Evolutionary conservation across 2,329 filamentous ascomycete genomes (phyloP).

Genomic region (Lachnellula hyalina): DNA sequence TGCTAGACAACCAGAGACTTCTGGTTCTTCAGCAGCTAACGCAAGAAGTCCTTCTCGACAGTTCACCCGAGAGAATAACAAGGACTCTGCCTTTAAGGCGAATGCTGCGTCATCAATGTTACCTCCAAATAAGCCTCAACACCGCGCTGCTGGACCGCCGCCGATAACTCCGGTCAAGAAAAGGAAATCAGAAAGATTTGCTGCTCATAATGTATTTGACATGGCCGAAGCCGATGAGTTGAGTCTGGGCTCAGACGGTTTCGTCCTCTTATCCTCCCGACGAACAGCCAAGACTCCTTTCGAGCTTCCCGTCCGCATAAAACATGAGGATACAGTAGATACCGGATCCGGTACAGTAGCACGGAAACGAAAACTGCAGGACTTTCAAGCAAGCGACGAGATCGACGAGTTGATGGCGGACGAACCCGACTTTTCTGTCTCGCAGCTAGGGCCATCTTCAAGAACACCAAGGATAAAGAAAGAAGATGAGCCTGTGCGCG

Average conservation of each 20-base stretch:
- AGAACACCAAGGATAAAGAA: slow-evolving; percentile 1
- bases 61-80: background rate
- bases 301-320: slow-evolving; percentile 9
- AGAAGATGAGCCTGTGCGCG: background rate
- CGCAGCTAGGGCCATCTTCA: background rate
- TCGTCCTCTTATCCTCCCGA: slow-evolving; percentile 19
- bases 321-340: slow-evolving; percentile 12
- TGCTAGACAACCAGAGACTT: background rate
- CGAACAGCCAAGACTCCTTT: slow-evolving; percentile 8
- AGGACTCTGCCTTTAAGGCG: background rate
- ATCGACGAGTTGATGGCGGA: slow-evolving; percentile 9
- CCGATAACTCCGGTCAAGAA: background rate
- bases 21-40: background rate
- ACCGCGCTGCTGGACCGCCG: background rate
- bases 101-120: background rate
- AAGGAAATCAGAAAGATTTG: slow-evolving; percentile 2
- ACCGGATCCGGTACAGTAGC: slow-evolving; percentile 1
- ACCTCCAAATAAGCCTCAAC: background rate
- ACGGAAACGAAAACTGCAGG: slow-evolving; percentile 17
- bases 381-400: slow-evolving; percentile 8
- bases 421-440: background rate
- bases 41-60: background rate
- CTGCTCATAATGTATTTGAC: background rate
- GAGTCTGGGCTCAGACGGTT: slow-evolving; percentile 21
- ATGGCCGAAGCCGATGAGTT: slow-evolving; percentile 27